Base-by-base conservation (phyloP, 2,329 filamentous ascomycete species). In the Aspergillus awamori region DNA sequence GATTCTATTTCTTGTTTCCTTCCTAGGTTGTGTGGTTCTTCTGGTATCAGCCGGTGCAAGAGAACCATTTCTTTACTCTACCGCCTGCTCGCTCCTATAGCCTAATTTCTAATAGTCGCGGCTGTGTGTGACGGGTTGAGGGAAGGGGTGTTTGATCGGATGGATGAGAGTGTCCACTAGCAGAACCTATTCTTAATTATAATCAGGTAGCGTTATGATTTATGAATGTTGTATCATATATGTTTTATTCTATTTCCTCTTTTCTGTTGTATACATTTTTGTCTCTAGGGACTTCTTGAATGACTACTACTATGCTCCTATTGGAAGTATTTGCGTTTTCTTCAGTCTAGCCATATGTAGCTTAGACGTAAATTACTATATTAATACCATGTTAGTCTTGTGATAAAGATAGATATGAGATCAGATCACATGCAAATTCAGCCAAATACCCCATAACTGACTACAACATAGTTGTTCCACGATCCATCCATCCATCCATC, bases 171-270 rank as follows among this genome's bases (percentile, higher is more conserved):
- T 66, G 61, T 64, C 58, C 55, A 59, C 62, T 30, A 61, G 45
- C 62, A 60, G 20, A 30, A 60, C 52, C 38, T 62, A 66, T 66
- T 63, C 38, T 66, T 67, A 67, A 60, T 62, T 56, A 48, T 67
- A 67, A 67, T 64, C 60, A 59, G 64, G 60, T 64, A 67, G 65
- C 58, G 54, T 66, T 64, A 67, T 66, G 65, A 67, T 62, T 67
- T 60, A 67, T 66, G 65, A 67, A 64, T 56, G 47, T 54, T 64
- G 58, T 64, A 63, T 58, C 36, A n/a, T 59, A 28, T 17, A 38
- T 53, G 17, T 49, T 10, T 7, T 13, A 26, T 51, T 57, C 8
- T 5, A 17, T 38, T n/a, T n/a, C 8, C 15, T 13, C 11, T 4
- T 13, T 36, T 36, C 33, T 36, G 5, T 5, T 36, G 33, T 36